Percentiles rank a stretch among this genome's conserved stretches.
phyloP scores from a whole-genome alignment of 176 grass and related monocot species.

The Dactylis glomerata region DNA sequence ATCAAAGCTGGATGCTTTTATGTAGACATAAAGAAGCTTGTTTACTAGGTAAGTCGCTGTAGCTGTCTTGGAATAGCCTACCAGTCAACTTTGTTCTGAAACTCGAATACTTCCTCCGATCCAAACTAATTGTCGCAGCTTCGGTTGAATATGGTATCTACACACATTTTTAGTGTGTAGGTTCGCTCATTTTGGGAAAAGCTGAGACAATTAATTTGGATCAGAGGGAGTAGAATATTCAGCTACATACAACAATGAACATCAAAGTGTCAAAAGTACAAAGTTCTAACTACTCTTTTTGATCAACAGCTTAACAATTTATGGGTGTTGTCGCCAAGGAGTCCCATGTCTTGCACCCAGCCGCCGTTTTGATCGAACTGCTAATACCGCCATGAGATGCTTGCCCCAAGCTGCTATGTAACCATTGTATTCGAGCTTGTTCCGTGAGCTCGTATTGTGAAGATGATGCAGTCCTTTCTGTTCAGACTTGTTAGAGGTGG shows the following conservation, averaged over 20 bases:
- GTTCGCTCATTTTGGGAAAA: no score
- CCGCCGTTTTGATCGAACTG: slow-evolving; percentile 31
- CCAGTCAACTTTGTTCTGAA: neutral
- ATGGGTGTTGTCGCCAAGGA: slow-evolving; percentile 29
- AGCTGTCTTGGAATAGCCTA: neutral
- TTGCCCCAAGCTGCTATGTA: neutral
- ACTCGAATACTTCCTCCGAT: neutral
- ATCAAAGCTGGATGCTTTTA: slow-evolving; percentile 80
- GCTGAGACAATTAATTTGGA: no score
- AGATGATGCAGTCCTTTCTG: slow-evolving; percentile 13
- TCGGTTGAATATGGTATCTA: no score
- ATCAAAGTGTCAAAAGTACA: neutral
- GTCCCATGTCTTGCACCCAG: slow-evolving; percentile 28
- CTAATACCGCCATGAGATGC: slow-evolving; percentile 8
- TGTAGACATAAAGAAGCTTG: slow-evolving; percentile 40
- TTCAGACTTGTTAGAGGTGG: slow-evolving; percentile 28
- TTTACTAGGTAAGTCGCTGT: slow-evolving; percentile 43
- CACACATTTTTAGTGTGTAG: no score
- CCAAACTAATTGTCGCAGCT: no score
- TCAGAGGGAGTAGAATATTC: neutral
- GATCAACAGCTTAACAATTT: slow-evolving; percentile 38
- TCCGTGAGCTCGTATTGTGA: slow-evolving; percentile 7
- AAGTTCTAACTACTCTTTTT: slow-evolving; percentile 29
- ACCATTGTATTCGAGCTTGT: slow-evolving; percentile 15
- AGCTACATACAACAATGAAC: neutral